phyloP scores from a whole-genome alignment of 257 asterid genomes.

The Lycium ferocissimum region DNA sequence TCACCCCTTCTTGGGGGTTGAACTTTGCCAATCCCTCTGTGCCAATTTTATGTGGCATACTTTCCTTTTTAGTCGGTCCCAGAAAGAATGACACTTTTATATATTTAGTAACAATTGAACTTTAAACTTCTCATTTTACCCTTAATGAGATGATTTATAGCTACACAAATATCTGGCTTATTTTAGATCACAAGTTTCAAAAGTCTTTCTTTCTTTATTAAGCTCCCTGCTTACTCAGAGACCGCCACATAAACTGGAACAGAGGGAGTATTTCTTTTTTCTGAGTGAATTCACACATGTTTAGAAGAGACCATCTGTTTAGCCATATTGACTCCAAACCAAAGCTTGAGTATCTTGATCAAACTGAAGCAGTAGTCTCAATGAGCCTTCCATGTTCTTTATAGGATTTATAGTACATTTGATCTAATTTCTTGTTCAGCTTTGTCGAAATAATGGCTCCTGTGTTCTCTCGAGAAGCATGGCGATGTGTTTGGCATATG shows the following conservation, averaged over 20 bases:
- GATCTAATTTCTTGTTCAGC: conserved; percentile 37
- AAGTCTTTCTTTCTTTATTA: too few relatives aligned
- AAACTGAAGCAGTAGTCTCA: background rate
- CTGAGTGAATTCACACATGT: background rate
- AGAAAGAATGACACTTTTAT: too few relatives aligned
- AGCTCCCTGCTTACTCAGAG: too few relatives aligned
- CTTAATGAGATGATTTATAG: too few relatives aligned
- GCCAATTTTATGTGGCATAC: too few relatives aligned
- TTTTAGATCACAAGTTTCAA: too few relatives aligned
- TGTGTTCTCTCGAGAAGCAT: conserved; percentile 86
- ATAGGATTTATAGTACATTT: background rate
- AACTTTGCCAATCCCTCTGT: background rate
- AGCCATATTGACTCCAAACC: background rate
- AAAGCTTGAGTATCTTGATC: background rate
- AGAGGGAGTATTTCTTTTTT: background rate
- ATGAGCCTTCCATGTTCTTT: conserved; percentile 8
- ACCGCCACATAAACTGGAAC: too few relatives aligned
- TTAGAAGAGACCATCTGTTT: background rate
- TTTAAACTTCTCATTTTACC: too few relatives aligned
- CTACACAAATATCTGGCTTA: too few relatives aligned
- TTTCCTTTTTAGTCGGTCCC: too few relatives aligned
- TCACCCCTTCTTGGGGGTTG: background rate
- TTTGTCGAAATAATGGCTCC: conserved; percentile 99
- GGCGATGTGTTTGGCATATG: conserved; percentile 98
- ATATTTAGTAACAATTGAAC: too few relatives aligned